These are phyloP conservation scores for Kurtzmaniella natalensis DNA, from an alignment of 1,139 yeast genomes.

Conservation along the genomic window DNA sequence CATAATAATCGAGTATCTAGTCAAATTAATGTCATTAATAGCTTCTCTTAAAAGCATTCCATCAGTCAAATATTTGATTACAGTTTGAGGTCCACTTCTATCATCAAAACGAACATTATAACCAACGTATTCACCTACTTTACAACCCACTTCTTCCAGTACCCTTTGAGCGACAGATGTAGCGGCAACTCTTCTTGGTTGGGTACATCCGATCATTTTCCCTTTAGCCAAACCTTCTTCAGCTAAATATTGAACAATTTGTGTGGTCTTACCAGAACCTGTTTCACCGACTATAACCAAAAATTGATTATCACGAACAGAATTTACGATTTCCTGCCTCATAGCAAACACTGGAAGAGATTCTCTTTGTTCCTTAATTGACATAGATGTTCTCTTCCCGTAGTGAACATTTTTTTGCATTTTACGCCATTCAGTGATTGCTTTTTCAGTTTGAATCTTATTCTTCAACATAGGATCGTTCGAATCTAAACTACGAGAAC, in stretches of 20 bases:
- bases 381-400: constrained; percentile 50
- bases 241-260: constrained; percentile 34
- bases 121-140: constrained; percentile 61
- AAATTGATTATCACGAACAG: constrained; percentile 46
- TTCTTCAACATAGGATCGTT: constrained; percentile 36
- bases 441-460: constrained; percentile 11
- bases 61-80: constrained; percentile 79
- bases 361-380: constrained; percentile 63
- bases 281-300: constrained; percentile 47
- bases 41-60: constrained; percentile 92
- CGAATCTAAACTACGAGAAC: constrained; percentile 17
- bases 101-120: constrained; percentile 67
- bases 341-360: constrained; percentile 70
- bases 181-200: constrained; percentile 74
- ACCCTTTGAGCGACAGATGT: constrained; percentile 66
- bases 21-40: constrained; percentile 66
- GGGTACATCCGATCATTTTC: constrained; percentile 62
- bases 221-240: constrained; percentile 32
- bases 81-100: constrained; percentile 48
- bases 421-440: constrained; percentile 46
- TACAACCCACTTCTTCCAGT: constrained; percentile 58
- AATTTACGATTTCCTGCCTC: constrained; percentile 52
- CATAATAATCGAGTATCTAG: constrained; percentile 77
- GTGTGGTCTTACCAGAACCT: constrained; percentile 44
- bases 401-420: constrained; percentile 39